Base-by-base conservation (phyloP, 1,284 basidiomycete genomes). In the Porodaedalea pini region DNA sequence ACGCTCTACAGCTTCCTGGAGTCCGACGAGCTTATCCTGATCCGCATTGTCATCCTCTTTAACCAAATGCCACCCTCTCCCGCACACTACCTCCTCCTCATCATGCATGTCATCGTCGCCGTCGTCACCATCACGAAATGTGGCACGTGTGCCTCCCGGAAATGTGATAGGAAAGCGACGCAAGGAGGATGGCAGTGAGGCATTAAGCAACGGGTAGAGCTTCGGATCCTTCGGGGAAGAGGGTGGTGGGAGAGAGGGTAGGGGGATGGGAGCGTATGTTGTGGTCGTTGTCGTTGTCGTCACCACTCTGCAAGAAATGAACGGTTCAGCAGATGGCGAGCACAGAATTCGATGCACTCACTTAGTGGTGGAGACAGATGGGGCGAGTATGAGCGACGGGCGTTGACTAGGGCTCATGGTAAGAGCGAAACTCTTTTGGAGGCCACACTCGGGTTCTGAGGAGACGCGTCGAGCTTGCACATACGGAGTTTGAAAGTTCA, bases 201-300 rank as follows among this genome's bases (percentile, higher is more conserved):
- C 85, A 71, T 88, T 79, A 25, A 88, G 71, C 32, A 92, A 73
- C 6, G 89, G 89, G 65, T 90, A 92, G 51, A 78, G 75, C 71
- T 91, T 90, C 4, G 84, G 77, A 68, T 91, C 86, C 64, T 85
- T 85, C n/a, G 87, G 86, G 13, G 83, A 80, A 6, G 78, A 72
- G 11, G 85, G 88, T 2, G 80, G 73, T 13, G 86, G 88, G 3
- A 89, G 73, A 37, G 84, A 73, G 25, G 86, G 89, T 15, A 92
- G 70, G 50, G 82, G 83, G 62, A 92, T 90, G 34, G 90, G 90
- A 59, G 88, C 86, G 72, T 92, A 90, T 19, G 85, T 83, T 1
- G 90, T 92, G 1, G 88, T 91, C 4, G 88, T 93, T 5, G 84
- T 93, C 19, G 86, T 94, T 51, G 86, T 93, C 61, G 85, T 94